These are phyloP conservation scores for Euphorbia schlechtendalii DNA, from an alignment of 441 rosid genomes.

Conservation along the genomic window DNA sequence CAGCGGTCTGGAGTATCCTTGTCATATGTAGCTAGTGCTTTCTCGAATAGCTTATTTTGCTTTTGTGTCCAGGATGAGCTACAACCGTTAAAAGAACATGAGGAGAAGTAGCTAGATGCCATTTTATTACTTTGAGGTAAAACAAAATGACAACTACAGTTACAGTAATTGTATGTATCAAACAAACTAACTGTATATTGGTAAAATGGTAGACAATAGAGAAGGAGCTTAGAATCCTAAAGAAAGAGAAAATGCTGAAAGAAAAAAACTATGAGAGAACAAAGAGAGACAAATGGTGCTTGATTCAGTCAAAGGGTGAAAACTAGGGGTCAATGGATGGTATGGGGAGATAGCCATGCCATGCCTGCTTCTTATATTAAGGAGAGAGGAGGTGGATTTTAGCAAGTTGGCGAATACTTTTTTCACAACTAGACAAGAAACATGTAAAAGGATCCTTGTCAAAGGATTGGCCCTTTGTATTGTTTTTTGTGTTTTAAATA, in stretches of 20 bases:
- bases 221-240: slow-evolving; percentile 3
- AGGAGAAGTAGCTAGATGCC: slow-evolving; percentile 43
- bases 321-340: slow-evolving; percentile 32
- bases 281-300: slow-evolving; percentile 20
- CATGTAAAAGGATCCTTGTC: slow-evolving; percentile 23
- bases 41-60: slow-evolving; percentile 88
- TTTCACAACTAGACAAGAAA: slow-evolving; percentile 11
- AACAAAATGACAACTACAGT: too few species aligned
- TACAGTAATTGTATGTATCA: too few species aligned
- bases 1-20: slow-evolving; percentile 67
- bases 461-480: slow-evolving; percentile 21
- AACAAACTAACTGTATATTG: neutral
- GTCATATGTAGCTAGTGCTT: slow-evolving; percentile 54
- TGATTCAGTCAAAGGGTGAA: slow-evolving; percentile 23
- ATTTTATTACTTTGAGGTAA: slow-evolving; percentile 32
- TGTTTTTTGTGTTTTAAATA: slow-evolving; percentile 26
- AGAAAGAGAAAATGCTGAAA: slow-evolving; percentile 15
- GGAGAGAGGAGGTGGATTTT: slow-evolving; percentile 31
- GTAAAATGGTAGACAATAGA: neutral
- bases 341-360: slow-evolving; percentile 28
- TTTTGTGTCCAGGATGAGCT: slow-evolving; percentile 69
- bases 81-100: slow-evolving; percentile 40
- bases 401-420: slow-evolving; percentile 46
- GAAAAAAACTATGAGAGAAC: too few species aligned
- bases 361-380: slow-evolving; percentile 44